These are phyloP conservation scores for Alternaria ventricosa DNA, from an alignment of 2,329 filamentous ascomycete genomes.

Conservation along the genomic window DNA sequence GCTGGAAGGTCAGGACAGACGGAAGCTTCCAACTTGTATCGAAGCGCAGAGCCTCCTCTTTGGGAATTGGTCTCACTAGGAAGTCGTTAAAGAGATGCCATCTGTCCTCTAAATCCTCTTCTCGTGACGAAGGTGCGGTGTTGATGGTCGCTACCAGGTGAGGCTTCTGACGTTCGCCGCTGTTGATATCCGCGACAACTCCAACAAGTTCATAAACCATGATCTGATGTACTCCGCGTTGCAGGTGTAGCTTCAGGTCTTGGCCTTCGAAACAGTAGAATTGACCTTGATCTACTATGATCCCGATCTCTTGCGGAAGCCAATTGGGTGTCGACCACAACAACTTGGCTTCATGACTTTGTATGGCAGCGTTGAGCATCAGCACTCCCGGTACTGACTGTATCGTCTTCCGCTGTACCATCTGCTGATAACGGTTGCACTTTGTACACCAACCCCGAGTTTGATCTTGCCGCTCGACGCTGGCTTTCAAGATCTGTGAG, in stretches of 20 bases:
- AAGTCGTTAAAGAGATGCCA: constrained; percentile 99
- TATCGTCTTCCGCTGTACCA: constrained; percentile 84
- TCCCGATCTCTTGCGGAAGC: constrained; percentile 91
- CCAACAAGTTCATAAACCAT: constrained; percentile 91
- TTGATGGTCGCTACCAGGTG: constrained; percentile 94
- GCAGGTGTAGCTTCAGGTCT: constrained; percentile 79
- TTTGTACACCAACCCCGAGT: constrained; percentile 92
- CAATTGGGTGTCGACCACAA: constrained; percentile 91
- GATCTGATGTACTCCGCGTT: constrained; percentile 80
- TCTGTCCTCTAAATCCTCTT: constrained; percentile 66
- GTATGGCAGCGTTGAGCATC: constrained; percentile 81
- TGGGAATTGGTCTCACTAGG: constrained; percentile 78
- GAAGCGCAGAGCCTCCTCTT: constrained; percentile 86
- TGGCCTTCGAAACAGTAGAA: constrained; percentile 95
- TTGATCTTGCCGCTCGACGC: constrained; percentile 86
- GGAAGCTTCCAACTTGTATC: constrained; percentile 92
- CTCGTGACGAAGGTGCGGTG: constrained; percentile 70
- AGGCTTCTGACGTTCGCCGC: constrained; percentile 81
- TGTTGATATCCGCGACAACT: constrained; percentile 87
- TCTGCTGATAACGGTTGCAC: constrained; percentile 88
- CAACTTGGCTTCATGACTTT: constrained; percentile 74
- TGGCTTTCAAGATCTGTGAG: constrained; percentile 89
- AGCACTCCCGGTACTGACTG: constrained; percentile 83
- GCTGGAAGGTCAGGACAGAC: constrained; percentile 84
- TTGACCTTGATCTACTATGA: constrained; percentile 88